Evolutionary conservation across 164 flowering plant genomes (phyloP), one percentile per base, ranked within the genome.

Genomic region (Vitis labrusca): DNA sequence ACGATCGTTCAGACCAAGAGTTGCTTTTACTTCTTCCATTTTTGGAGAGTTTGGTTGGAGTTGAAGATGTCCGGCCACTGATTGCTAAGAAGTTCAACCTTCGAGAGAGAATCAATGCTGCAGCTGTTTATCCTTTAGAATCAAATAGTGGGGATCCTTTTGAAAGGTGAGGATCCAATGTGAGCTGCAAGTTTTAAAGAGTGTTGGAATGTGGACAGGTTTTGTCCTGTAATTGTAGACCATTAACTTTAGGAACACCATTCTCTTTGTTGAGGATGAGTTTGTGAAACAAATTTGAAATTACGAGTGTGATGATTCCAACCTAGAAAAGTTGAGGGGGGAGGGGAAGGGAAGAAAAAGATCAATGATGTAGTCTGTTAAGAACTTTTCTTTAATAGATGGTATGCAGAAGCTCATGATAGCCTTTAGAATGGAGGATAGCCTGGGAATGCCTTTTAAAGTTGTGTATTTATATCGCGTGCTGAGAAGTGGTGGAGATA

Each of bases 21-120:
- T 63, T 96, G 71, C 79, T 85, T 58, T 48, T 53, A 3, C 50
- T 96, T 57, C 89, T 96, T 30, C 98, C 98, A 0, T 96, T 96
- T 78, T 74, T 96, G 85, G 98, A 96, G 81, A 92, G 84, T 79
- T 82, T 96, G 81, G 90, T 83, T 19, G 92, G 88, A 47, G 97
- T 82, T 61, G 89, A 91, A 73, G 99, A 96, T 78, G 97, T 96
- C 4, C 86, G 99, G 61, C 99, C 99, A 17, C 61, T 92, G 50
- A 91, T 93, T 50, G 91, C 93, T 12, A 76, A 83, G 72, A 91
- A 84, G 74, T 96, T 82, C 85, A 91, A 91, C 78, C 88, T 91
- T 15, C 79, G 85, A 58, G 87, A 87, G 82, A 93, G 82, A 81
- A 76, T 96, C 66, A 2, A 37, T 37, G 92, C 84, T 27, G 89